Evolutionary conservation across 139 green algal genomes (phyloP).

Genomic region (Chlorella sorokiniana): DNA sequence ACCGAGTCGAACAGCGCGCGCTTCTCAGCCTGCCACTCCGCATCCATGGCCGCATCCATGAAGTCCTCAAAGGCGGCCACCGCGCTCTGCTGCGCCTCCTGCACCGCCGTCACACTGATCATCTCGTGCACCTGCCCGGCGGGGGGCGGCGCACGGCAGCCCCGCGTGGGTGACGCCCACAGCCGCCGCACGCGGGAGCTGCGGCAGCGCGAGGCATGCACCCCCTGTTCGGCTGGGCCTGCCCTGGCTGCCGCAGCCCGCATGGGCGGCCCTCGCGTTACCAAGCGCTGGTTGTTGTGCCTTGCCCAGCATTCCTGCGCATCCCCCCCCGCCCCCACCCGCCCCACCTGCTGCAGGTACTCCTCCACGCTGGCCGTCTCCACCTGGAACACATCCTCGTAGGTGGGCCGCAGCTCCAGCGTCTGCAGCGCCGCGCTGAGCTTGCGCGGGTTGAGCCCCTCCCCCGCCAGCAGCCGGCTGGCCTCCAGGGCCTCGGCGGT

Average conservation of each 20-base stretch:
- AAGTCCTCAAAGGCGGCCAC: conserved; percentile 77
- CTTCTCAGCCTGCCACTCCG: conserved; percentile 63
- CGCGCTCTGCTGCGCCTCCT: conserved; percentile 79
- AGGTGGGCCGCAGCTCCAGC: conserved; percentile 76
- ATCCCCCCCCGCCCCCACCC: neutral
- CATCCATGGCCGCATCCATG: conserved; percentile 64
- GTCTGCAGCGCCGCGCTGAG: conserved; percentile 69
- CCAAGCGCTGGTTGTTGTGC: too few relatives aligned
- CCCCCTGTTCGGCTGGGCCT: too few relatives aligned
- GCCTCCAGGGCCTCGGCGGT: conserved; percentile 67
- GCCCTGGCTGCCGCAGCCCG: too few relatives aligned
- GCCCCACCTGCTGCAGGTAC: conserved; percentile 78
- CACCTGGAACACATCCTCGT: conserved; percentile 82
- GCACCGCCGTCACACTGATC: conserved; percentile 39
- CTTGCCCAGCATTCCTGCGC: neutral
- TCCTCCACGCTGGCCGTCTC: conserved; percentile 78
- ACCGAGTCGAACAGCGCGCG: conserved; percentile 68
- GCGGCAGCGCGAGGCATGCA: too few relatives aligned
- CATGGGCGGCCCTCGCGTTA: too few relatives aligned
- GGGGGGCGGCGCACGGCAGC: neutral
- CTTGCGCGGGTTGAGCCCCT: conserved; percentile 77
- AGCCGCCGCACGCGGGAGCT: too few relatives aligned
- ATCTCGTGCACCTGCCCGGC: conserved; percentile 23
- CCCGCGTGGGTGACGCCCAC: too few relatives aligned
- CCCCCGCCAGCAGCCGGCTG: conserved; percentile 74